These are phyloP conservation scores for Herpetospermum pedunculosum DNA, from an alignment of 306 rosid genomes.

Conservation along the genomic window DNA sequence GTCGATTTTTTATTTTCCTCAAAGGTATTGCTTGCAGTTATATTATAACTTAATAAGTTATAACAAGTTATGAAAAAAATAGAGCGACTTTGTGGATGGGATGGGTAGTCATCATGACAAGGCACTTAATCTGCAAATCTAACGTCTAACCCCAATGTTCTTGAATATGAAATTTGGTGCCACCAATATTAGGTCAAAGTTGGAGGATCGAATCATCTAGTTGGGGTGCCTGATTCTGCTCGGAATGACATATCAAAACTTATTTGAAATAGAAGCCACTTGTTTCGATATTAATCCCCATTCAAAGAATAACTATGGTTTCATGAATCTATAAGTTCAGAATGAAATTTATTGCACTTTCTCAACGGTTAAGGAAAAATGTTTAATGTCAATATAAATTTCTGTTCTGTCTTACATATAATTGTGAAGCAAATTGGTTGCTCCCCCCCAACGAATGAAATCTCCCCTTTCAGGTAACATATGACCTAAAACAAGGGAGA, in stretches of 20 bases:
- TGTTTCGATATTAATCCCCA: neutral
- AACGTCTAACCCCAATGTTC: neutral
- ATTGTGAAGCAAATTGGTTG: neutral
- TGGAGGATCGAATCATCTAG: too few relatives aligned
- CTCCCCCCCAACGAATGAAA: constrained; percentile 1
- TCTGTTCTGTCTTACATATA: neutral
- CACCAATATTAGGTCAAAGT: too few relatives aligned
- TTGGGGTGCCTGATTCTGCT: too few relatives aligned
- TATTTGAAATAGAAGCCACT: neutral
- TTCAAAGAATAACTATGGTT: neutral
- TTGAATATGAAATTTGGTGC: too few relatives aligned
- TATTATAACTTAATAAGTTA: too few relatives aligned
- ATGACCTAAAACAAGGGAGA: neutral
- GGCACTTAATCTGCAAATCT: neutral
- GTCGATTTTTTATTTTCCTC: neutral
- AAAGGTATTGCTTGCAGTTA: too few relatives aligned
- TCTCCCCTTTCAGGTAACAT: neutral
- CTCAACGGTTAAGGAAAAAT: neutral
- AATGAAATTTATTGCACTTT: neutral
- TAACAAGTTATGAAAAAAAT: neutral
- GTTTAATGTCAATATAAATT: neutral
- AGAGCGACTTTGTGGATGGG: neutral
- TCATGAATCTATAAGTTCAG: neutral
- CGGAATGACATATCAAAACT: too few relatives aligned
- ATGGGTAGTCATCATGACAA: too few relatives aligned